phyloP scores from a whole-genome alignment of 495 filamentous ascomycete species.

The Neurospora cerealis region DNA sequence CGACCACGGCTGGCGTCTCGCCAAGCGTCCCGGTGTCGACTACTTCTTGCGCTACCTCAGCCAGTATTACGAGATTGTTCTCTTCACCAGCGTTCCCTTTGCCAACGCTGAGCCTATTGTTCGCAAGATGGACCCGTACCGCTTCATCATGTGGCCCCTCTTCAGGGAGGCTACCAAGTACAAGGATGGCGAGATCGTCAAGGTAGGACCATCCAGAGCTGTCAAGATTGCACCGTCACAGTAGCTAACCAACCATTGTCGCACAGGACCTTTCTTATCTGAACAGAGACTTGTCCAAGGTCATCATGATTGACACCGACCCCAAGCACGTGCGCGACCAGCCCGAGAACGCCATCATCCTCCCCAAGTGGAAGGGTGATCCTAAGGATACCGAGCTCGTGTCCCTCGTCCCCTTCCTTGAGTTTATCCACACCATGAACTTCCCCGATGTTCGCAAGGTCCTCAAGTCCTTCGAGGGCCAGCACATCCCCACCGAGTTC shows the following conservation, averaged over 20 bases:
- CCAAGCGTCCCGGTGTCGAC: constrained; percentile 90
- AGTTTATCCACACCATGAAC: constrained; percentile 92
- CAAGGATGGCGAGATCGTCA: constrained; percentile 90
- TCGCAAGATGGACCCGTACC: constrained; percentile 91
- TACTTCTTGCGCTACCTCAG: constrained; percentile 95
- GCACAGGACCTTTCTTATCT: constrained; percentile 84
- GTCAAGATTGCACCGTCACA: not conserved
- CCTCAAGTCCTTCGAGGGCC: constrained; percentile 79
- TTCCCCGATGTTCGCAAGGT: constrained; percentile 74
- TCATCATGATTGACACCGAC: constrained; percentile 85
- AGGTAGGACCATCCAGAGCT: constrained; percentile 50
- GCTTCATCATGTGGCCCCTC: constrained; percentile 88
- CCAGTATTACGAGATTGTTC: constrained; percentile 94
- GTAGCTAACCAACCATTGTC: not conserved
- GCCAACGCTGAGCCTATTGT: constrained; percentile 77
- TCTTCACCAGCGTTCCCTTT: constrained; percentile 81
- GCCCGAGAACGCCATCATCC: constrained; percentile 86
- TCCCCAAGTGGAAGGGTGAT: constrained; percentile 82
- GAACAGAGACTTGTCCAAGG: constrained; percentile 89
- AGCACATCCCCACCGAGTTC: constrained; percentile 78
- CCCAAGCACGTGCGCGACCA: constrained; percentile 70
- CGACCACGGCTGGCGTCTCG: constrained; percentile 90
- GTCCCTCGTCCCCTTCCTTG: constrained; percentile 84
- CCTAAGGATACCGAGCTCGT: constrained; percentile 76
- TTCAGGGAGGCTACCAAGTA: constrained; percentile 93